A percentile compares a stretch with the other conserved stretches of the same genome.
These are phyloP conservation scores for Aegilops bicornis DNA, from an alignment of 176 grass and related monocot species.

Conservation along the genomic window DNA sequence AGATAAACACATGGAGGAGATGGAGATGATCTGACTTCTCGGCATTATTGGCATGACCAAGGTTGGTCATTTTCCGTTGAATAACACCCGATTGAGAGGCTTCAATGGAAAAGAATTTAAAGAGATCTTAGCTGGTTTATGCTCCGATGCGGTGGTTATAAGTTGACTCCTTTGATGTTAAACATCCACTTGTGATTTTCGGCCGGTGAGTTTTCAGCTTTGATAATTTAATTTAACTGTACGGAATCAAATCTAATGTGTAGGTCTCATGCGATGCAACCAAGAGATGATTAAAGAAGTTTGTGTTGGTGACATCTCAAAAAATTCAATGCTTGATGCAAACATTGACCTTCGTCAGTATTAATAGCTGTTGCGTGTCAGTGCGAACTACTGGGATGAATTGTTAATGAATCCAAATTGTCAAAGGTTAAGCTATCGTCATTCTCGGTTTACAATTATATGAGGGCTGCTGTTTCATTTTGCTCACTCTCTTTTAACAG, in stretches of 20 bases:
- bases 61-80: conserved; percentile 28
- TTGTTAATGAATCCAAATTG: conserved; percentile 6
- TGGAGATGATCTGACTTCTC: no score
- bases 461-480: conserved; percentile 35
- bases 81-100: not conserved
- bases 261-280: conserved; percentile 22
- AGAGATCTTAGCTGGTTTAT: conserved; percentile 39
- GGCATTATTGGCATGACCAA: conserved; percentile 32
- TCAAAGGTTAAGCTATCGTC: conserved; percentile 29
- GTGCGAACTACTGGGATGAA: conserved; percentile 25
- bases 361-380: conserved; percentile 34
- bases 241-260: conserved; percentile 41
- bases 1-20: no score
- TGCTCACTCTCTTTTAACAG: not conserved
- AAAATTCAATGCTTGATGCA: conserved; percentile 48
- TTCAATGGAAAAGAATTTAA: conserved; percentile 33
- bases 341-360: conserved; percentile 55
- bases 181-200: conserved; percentile 28
- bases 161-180: conserved; percentile 42
- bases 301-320: conserved; percentile 29
- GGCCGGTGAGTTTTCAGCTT: conserved; percentile 9
- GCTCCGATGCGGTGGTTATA: conserved; percentile 24
- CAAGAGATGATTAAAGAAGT: conserved; percentile 1
- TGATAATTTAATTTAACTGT: not conserved
- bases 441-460: conserved; percentile 40